Conservation (phyloP, 2,329 filamentous ascomycete species). For the Diplodia corticola region DNA sequence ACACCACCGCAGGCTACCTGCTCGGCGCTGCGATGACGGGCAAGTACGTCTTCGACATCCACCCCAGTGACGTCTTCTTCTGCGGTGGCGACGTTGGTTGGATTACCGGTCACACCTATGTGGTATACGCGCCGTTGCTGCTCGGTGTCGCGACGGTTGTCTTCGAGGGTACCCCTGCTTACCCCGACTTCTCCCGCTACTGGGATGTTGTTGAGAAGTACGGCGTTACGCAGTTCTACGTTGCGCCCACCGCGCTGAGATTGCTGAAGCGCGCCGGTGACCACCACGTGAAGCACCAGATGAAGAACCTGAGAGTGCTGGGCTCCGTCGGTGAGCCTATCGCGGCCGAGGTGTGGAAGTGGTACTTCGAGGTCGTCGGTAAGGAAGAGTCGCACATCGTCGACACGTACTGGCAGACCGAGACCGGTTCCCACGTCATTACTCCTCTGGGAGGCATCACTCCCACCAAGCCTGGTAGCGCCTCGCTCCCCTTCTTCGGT, state of each 20-base stretch:
- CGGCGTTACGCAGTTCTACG: constrained; percentile 95
- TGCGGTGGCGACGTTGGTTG: constrained; percentile 98
- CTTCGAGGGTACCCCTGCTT: constrained; percentile 96
- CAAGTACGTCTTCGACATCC: constrained; percentile 98
- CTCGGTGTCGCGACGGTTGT: constrained; percentile 93
- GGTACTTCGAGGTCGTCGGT: constrained; percentile 95
- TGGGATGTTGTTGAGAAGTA: constrained; percentile 98
- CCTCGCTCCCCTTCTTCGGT: constrained; percentile 95
- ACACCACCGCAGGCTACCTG: constrained; percentile 95
- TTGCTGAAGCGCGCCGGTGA: constrained; percentile 94
- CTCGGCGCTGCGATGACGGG: constrained; percentile 88
- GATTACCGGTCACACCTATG: constrained; percentile 99
- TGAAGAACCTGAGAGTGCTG: constrained; percentile 85
- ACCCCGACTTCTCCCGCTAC: constrained; percentile 96
- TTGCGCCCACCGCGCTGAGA: constrained; percentile 89
- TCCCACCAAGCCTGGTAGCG: constrained; percentile 93
- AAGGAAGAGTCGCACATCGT: constrained; percentile 91
- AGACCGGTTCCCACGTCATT: constrained; percentile 96
- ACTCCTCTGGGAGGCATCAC: constrained; percentile 90
- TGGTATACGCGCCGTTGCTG: constrained; percentile 92
- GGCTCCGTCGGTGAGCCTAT: constrained; percentile 98
- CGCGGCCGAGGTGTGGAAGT: constrained; percentile 98
- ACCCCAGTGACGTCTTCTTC: constrained; percentile 91
- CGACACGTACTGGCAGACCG: constrained; percentile 99
- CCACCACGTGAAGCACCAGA: constrained; percentile 83